These are phyloP conservation scores for Stagonosporopsis cucurbitacearum DNA, from an alignment of 2,329 filamentous ascomycete genomes.

Conservation along the genomic window DNA sequence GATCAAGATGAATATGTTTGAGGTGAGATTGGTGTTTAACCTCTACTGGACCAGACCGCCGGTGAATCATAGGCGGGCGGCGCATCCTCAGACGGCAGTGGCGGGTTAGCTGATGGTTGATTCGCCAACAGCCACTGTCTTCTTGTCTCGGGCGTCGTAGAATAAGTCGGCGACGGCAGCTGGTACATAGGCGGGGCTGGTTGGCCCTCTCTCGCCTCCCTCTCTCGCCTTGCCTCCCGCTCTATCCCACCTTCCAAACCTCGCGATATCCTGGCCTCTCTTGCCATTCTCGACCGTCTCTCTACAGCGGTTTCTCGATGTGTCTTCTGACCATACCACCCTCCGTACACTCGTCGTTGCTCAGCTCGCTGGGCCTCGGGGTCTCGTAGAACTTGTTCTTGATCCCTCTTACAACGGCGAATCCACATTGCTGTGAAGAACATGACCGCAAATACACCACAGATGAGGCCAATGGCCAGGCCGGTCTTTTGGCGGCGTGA, in stretches of 20 bases:
- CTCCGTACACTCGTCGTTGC: neutral
- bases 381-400: neutral
- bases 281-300: neutral
- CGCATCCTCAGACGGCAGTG: neutral
- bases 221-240: neutral
- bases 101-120: neutral
- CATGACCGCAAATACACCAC: neutral
- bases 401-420: neutral
- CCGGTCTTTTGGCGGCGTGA: neutral
- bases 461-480: neutral
- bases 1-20: neutral
- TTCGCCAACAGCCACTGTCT: neutral
- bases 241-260: neutral
- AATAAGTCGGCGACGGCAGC: conserved; percentile 1
- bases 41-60: conserved; percentile 4
- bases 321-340: neutral
- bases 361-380: neutral
- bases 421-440: neutral
- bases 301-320: neutral
- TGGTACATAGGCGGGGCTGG: neutral
- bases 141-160: neutral
- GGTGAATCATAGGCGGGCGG: conserved; percentile 8
- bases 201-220: neutral
- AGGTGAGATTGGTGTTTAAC: neutral
- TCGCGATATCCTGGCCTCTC: neutral